Conservation (phyloP, 441 rosid genomes). For the Erodium chrysanthum region DNA sequence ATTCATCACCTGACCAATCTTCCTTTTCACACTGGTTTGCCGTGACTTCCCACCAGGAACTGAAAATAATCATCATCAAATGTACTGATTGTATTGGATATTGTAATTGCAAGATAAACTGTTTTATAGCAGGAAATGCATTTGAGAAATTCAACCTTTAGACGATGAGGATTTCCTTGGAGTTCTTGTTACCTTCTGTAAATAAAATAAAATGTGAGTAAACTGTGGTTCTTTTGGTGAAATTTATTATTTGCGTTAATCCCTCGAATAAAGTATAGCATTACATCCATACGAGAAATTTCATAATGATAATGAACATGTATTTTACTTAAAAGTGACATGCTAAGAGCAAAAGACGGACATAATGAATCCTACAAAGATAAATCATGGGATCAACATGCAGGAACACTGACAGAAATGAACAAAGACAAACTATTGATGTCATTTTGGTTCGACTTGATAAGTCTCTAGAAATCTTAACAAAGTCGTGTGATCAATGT, state of each 20-base stretch:
- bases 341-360: conserved; percentile 7
- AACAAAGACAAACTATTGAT: background rate
- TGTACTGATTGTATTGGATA: conserved; percentile 15
- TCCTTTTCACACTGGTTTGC: conserved; percentile 25
- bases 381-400: background rate
- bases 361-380: background rate
- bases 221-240: background rate
- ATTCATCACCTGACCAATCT: conserved; percentile 29
- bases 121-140: conserved; percentile 16
- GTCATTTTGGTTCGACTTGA: background rate
- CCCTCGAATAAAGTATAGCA: background rate
- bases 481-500: background rate
- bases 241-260: background rate
- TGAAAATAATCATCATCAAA: conserved; percentile 21
- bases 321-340: background rate
- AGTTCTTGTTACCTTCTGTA: conserved; percentile 29
- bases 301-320: background rate
- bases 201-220: conserved; percentile 19
- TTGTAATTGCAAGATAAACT: conserved; percentile 7
- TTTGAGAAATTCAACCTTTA: conserved; percentile 33
- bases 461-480: background rate
- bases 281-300: background rate
- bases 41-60: conserved; percentile 29
- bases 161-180: conserved; percentile 28
- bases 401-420: background rate